Evolutionary conservation across 192 early-diverging fungal genomes (phyloP).

Genomic region (Coemansia sp.): DNA sequence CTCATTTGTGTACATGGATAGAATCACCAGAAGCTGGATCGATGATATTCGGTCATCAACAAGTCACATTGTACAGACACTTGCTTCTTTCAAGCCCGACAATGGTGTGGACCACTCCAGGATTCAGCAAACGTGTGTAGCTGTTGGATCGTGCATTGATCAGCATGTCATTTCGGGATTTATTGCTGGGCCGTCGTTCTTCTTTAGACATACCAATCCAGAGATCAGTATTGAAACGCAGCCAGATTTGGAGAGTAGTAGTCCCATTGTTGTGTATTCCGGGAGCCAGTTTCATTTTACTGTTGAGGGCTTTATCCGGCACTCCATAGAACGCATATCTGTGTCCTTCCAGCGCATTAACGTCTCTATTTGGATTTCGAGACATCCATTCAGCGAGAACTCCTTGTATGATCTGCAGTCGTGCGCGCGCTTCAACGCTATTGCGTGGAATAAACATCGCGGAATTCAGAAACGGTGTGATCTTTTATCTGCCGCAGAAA

Average conservation of each 20-base stretch:
- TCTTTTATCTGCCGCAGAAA: background rate
- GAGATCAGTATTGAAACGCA: conserved; percentile 34
- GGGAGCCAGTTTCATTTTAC: conserved; percentile 46
- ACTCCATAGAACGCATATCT: conserved; percentile 12
- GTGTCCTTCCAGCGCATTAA: conserved; percentile 10
- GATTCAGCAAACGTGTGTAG: background rate
- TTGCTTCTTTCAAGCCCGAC: background rate
- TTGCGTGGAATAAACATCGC: conserved; percentile 11
- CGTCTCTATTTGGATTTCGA: conserved; percentile 41
- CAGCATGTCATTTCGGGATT: conserved; percentile 2
- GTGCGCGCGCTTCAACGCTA: conserved; percentile 18
- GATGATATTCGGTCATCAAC: conserved; percentile 2
- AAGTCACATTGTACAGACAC: background rate
- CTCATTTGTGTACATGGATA: conserved; percentile 20
- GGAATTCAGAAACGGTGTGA: background rate
- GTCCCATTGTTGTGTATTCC: conserved; percentile 22
- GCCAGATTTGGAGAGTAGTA: conserved; percentile 24
- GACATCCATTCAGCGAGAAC: conserved; percentile 11
- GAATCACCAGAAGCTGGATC: conserved; percentile 26
- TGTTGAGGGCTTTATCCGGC: conserved; percentile 44
- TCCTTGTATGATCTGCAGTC: conserved; percentile 17
- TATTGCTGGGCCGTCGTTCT: conserved; percentile 32
- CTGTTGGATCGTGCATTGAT: background rate
- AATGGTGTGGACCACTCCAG: background rate
- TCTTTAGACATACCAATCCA: conserved; percentile 27